phyloP scores from a whole-genome alignment of 176 grass and related monocot genomes.

The Phragmites australis region DNA sequence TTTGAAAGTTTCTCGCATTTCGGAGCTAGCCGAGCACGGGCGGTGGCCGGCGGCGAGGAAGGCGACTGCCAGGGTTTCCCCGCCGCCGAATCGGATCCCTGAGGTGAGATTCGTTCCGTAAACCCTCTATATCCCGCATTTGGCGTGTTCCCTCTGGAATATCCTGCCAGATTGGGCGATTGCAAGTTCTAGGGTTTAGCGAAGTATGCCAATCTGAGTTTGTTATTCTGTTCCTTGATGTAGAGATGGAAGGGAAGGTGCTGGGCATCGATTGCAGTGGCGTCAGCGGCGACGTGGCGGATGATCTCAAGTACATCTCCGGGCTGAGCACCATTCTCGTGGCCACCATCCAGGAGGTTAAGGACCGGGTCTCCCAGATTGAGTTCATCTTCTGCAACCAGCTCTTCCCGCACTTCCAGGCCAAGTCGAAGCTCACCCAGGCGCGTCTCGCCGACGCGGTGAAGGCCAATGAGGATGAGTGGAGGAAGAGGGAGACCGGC shows the following conservation, averaged over 20 bases:
- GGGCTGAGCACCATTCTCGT: constrained; percentile 87
- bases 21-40: neutral
- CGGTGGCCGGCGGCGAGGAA: constrained; percentile 12
- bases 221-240: neutral
- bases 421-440: constrained; percentile 49
- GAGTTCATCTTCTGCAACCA: constrained; percentile 90
- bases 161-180: neutral
- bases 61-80: neutral
- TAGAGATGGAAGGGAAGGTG: constrained; percentile 37
- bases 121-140: neutral
- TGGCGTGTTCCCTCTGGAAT: neutral
- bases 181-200: constrained; percentile 43
- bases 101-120: neutral
- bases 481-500: constrained; percentile 58
- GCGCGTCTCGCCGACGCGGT: constrained; percentile 23
- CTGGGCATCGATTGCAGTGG: neutral
- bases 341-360: constrained; percentile 88
- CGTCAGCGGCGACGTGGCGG: neutral
- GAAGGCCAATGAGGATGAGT: constrained; percentile 53
- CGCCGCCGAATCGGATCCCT: neutral
- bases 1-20: constrained; percentile 29
- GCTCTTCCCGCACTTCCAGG: constrained; percentile 82
- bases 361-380: constrained; percentile 85
- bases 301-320: constrained; percentile 69
- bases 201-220: neutral